Evolutionary conservation across 1,139 yeast genomes (phyloP).

Genomic region (Saccharomyces hybrid): DNA sequence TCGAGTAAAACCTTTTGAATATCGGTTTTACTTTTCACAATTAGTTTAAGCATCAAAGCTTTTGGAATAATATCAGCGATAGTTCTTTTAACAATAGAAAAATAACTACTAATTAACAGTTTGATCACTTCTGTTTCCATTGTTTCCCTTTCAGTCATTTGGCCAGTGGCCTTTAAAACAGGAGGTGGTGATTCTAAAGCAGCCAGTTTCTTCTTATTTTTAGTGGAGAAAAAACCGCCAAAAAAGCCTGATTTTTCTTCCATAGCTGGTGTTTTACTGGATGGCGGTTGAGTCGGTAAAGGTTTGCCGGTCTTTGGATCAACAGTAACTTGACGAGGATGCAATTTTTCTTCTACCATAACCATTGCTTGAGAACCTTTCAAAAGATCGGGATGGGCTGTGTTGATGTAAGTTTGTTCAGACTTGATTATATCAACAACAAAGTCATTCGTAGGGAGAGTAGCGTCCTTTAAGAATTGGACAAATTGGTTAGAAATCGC

Average conservation of each 20-base stretch:
- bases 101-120: conserved; percentile 81
- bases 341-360: conserved; percentile 83
- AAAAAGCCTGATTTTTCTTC: conserved; percentile 65
- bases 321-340: conserved; percentile 75
- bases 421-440: conserved; percentile 74
- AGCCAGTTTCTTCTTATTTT: conserved; percentile 88
- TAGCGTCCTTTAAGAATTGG: conserved; percentile 69
- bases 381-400: conserved; percentile 94
- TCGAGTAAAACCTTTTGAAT: conserved; percentile 86
- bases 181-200: conserved; percentile 98
- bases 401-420: conserved; percentile 90
- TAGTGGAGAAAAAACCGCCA: conserved; percentile 88
- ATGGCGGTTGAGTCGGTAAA: conserved; percentile 37
- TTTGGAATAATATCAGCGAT: conserved; percentile 91
- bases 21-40: conserved; percentile 73
- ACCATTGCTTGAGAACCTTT: conserved; percentile 95
- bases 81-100: conserved; percentile 85
- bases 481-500: conserved; percentile 74
- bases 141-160: conserved; percentile 89
- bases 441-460: conserved; percentile 77
- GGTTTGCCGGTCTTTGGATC: conserved; percentile 94
- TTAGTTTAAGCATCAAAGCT: conserved; percentile 88
- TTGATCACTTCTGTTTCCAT: conserved; percentile 97
- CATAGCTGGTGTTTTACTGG: conserved; percentile 23
- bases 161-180: conserved; percentile 87